Conservation (phyloP, 805 yeast species). For the Hagleromyces aurorensis region DNA sequence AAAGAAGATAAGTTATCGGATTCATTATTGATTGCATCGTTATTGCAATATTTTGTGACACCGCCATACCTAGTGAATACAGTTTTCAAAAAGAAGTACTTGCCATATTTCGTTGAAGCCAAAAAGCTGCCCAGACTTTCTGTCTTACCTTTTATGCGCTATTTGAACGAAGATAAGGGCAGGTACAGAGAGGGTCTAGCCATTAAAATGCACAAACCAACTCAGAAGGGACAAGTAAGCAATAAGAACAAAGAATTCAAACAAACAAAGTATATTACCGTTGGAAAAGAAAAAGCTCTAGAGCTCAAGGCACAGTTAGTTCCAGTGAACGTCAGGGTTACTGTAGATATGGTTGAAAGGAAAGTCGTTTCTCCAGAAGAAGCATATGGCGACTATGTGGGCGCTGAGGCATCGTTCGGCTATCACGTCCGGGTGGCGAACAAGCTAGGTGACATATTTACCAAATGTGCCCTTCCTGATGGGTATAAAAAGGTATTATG, state of each 20-base stretch:
- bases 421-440: conserved; percentile 65
- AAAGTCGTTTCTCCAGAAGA: conserved; percentile 61
- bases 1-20: conserved; percentile 20
- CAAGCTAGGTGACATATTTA: conserved; percentile 55
- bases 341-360: conserved; percentile 57
- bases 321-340: conserved; percentile 74
- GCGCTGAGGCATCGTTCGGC: conserved; percentile 58
- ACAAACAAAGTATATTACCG: conserved; percentile 66
- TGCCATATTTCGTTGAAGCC: conserved; percentile 52
- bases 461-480: conserved; percentile 53
- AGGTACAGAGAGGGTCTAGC: conserved; percentile 54
- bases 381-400: conserved; percentile 56
- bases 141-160: conserved; percentile 65
- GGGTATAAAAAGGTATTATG: conserved; percentile 67
- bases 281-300: conserved; percentile 56
- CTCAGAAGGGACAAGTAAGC: conserved; percentile 18
- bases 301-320: conserved; percentile 53
- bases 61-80: conserved; percentile 71
- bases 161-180: conserved; percentile 33
- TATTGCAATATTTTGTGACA: conserved; percentile 74
- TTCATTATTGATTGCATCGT: conserved; percentile 53
- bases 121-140: conserved; percentile 62
- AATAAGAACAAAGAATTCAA: conserved; percentile 40
- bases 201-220: conserved; percentile 35
- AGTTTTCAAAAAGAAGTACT: conserved; percentile 44